Base-by-base conservation (phyloP, 306 rosid species). In the Sindora glabra region DNA sequence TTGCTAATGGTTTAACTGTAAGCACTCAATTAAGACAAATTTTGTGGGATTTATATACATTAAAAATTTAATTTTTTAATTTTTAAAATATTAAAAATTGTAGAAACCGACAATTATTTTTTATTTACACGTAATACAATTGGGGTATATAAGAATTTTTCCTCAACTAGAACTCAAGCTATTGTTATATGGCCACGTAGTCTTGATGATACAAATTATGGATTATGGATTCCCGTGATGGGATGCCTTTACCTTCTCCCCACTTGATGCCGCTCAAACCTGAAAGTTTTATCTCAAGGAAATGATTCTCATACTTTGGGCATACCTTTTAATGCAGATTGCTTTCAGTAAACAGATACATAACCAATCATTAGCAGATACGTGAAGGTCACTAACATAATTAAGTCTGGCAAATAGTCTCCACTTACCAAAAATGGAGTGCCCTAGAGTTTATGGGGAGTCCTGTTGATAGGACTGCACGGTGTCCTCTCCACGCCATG, bases 1-100 rank as follows among this genome's bases (percentile, higher is more conserved):
- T 14, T 41, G 58, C 41, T 56, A 55, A 62, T 67, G 66, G 71
- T 60, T 38, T 8, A 55, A 62, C 53, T n/a, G 53, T 32, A 18
- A 49, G 18, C n/a, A n/a, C n/a, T n/a, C n/a, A n/a, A n/a, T n/a
- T n/a, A n/a, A n/a, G n/a, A n/a, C n/a, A n/a, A n/a, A n/a, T n/a
- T n/a, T n/a, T n/a, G n/a, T n/a, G n/a, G n/a, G n/a, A n/a, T n/a
- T n/a, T n/a, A n/a, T n/a, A n/a, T n/a, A n/a, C n/a, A n/a, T n/a
- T n/a, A n/a, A n/a, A n/a, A n/a, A n/a, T n/a, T n/a, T n/a, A n/a
- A n/a, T n/a, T n/a, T n/a, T n/a, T n/a, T n/a, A n/a, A n/a, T n/a
- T n/a, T n/a, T n/a, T n/a, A n/a, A n/a, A n/a, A n/a, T n/a, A n/a
- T n/a, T n/a, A n/a, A n/a, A n/a, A n/a, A n/a, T n/a, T n/a, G n/a